Base-by-base conservation (phyloP, 257 asterid species). In the Plantago ovata region DNA sequence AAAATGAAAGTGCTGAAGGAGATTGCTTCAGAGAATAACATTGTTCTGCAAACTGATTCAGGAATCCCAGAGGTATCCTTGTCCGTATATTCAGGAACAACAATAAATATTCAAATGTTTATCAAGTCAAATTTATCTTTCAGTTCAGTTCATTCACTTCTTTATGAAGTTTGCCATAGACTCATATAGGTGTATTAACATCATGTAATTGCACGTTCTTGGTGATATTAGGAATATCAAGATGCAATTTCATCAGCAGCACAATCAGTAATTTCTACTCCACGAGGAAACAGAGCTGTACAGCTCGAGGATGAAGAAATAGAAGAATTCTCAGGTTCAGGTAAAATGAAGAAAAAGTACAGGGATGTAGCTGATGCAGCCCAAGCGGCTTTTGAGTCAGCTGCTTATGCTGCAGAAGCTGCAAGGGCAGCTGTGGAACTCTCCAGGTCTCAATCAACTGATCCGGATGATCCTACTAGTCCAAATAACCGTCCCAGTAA, bases 301-400 rank as follows among this genome's bases (percentile, higher is more conserved):
- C 57, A 18, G 19, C 18, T 48, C 23, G 69, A 53, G 4, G 74
- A 67, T 22, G 28, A 41, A 9, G 81, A 66, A 11, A 58, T 48
- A 13, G 47, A 60, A 33, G 67, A 66, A 10, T 49, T 62, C 53
- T 41, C 71, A 0, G 73, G 74, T 32, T 61, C 74, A 10, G 51
- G 47, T 50, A 65, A 66, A 33, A 24, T 14, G 65, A 72, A 61
- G 72, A 68, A 69, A 45, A 76, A 77, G 64, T 89, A 89, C 81
- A 86, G 63, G 64, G 92, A 89, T 53, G 97, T 81, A 52, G 99
- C 84, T 11, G 85, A 85, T 50, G 97, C 99, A 44, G 99, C 99
- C 0, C 96, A 86, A 70, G 95, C 86, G 54, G 99, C 99, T 0
- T 86, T 93, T 52, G 84, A 86, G 19, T 86, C 96, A 0, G 99